Evolutionary conservation across 257 asterid species (phyloP).

Genomic region (Solanum bulbocastanum): DNA sequence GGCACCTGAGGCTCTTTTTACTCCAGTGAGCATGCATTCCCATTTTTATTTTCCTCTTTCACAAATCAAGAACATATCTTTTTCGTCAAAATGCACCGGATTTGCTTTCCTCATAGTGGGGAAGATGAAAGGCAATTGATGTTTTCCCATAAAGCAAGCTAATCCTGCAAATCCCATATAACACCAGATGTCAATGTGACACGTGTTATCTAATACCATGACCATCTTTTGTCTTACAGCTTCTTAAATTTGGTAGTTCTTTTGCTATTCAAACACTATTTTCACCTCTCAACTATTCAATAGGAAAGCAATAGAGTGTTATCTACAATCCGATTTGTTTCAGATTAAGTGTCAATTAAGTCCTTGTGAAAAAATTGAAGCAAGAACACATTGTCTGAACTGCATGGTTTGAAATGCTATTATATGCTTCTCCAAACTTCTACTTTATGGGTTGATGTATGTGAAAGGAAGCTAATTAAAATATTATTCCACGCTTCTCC

Average conservation of each 20-base stretch:
- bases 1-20: conserved; percentile 97
- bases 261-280: neutral
- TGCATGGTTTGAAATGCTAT: neutral
- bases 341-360: neutral
- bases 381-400: neutral
- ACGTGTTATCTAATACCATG: neutral
- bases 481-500: conserved; percentile 2
- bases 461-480: neutral
- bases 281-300: neutral
- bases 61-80: neutral
- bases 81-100: neutral
- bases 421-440: conserved; percentile 2
- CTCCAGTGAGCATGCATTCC: conserved; percentile 60
- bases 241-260: neutral
- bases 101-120: neutral
- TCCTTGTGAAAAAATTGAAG: neutral
- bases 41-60: neutral
- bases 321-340: neutral
- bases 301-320: neutral
- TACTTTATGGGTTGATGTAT: neutral
- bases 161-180: neutral
- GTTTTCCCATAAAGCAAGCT: neutral
- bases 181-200: neutral
- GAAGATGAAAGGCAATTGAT: neutral
- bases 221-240: neutral